phyloP scores from a whole-genome alignment of 208 protist genomes.

The Wallacemonas sp. region DNA sequence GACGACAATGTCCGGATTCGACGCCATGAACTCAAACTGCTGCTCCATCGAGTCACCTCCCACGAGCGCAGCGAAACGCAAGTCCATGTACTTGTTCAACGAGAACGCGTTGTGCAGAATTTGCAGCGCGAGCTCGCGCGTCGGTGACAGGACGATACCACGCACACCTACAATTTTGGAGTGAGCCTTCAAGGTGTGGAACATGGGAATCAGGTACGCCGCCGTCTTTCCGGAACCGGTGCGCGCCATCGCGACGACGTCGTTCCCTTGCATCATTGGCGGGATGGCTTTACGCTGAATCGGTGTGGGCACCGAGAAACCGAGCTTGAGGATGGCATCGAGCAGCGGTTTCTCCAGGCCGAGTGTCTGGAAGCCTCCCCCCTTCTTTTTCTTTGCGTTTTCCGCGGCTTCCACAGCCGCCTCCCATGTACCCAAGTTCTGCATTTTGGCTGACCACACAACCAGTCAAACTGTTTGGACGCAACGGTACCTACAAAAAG shows the following conservation, averaged over 20 bases:
- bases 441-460: too few relatives aligned
- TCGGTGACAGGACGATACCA: conserved; percentile 98
- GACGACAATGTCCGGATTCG: conserved; percentile 98
- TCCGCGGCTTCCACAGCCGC: conserved; percentile 55
- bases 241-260: conserved; percentile 99
- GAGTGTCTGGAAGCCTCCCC: conserved; percentile 88
- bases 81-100: conserved; percentile 92
- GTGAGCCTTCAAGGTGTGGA: conserved; percentile 93
- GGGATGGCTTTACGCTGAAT: conserved; percentile 98
- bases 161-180: conserved; percentile 94
- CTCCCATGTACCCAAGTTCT: conserved; percentile 73
- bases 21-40: conserved; percentile 96
- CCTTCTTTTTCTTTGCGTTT: conserved; percentile 71
- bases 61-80: conserved; percentile 94
- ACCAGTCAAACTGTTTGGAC: too few relatives aligned
- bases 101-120: conserved; percentile 95
- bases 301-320: conserved; percentile 98
- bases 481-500: too few relatives aligned
- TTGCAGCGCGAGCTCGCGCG: conserved; percentile 98
- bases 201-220: conserved; percentile 98
- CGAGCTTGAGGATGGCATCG: conserved; percentile 93
- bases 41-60: conserved; percentile 97
- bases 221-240: conserved; percentile 99
- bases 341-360: conserved; percentile 91
- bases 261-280: conserved; percentile 92